Base-by-base conservation (phyloP, 2,329 filamentous ascomycete genomes). In the Sphaerulina populicola region DNA sequence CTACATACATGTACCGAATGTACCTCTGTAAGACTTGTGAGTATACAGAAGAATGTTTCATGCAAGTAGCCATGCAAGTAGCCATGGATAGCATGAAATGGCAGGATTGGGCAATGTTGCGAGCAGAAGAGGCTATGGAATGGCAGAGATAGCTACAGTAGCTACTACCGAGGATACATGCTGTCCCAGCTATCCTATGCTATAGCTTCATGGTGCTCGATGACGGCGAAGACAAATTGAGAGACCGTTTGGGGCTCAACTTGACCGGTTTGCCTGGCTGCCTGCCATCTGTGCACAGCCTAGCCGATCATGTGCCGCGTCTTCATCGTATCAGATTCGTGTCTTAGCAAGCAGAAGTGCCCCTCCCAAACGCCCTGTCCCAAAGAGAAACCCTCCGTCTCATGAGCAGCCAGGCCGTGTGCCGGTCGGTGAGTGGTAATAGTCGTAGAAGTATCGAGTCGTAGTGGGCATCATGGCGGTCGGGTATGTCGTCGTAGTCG, bases 341-440 rank as follows among this genome's bases (percentile, higher is more conserved):
- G 33, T 40, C 31, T 39, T 47, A 43, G 50, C 50, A 39, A 47
- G 53, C 52, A 51, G 42, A 44, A 44, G 30, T 47, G 42, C 45
- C 49, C 49, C 41, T 49, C 50, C 47, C 30, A 51, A 56, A 56
- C 53, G 53, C 53, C 53, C 40, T 45, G 45, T 51, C 51, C 47
- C 50, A 59, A 56, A 53, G 55, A 56, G 49, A 59, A 50, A 43
- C 51, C 40, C 50, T 49, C 31, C 31, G 31, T 46, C 40, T 57
- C 51, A 47, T 49, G 48, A 52, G 53, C 54, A 44, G 35, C 35
- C 37, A 42, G 47, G 39, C 47, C 51, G 50, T 45, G 48, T 54
- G 46, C 39, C 51, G 37, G 40, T 47, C 42, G 36, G 43, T 47
- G 47, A 7, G 31, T 35, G 31, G 12, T 35, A 35, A 35, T 35